These are phyloP conservation scores for Saussurea involucrata DNA, from an alignment of 129 eudicot species.

Conservation along the genomic window DNA sequence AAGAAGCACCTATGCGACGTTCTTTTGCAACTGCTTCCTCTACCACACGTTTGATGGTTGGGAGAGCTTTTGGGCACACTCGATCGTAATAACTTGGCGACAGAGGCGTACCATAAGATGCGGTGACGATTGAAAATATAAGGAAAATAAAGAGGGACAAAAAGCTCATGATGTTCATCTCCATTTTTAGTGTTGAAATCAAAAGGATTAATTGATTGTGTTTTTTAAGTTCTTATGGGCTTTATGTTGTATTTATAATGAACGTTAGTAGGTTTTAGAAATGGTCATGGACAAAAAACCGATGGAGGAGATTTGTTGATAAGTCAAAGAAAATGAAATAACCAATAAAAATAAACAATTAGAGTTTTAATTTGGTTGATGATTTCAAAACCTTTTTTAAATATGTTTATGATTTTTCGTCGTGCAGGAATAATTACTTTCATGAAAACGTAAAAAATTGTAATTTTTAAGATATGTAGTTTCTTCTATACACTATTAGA, in stretches of 20 bases:
- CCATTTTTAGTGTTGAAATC: background rate
- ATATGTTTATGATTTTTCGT: background rate
- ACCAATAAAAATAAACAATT: background rate
- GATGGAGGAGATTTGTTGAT: background rate
- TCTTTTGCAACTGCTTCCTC: constrained; percentile 44
- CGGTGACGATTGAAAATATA: background rate
- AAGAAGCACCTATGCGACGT: constrained; percentile 51
- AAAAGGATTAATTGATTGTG: background rate
- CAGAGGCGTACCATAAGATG: constrained; percentile 17
- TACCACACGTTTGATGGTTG: constrained; percentile 40
- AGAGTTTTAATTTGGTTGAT: background rate
- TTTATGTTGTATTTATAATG: background rate
- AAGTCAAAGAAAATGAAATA: background rate
- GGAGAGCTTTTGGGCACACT: constrained; percentile 40
- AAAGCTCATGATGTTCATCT: constrained; percentile 12
- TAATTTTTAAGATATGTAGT: background rate
- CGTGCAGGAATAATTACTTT: too few species aligned
- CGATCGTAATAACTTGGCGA: constrained; percentile 31
- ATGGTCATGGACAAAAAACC: background rate
- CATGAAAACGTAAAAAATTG: background rate
- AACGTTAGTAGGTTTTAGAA: background rate
- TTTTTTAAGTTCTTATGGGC: background rate
- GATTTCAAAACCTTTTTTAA: background rate
- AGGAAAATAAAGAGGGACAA: background rate
- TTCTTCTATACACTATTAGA: too few species aligned